Conservation (phyloP, 2,329 filamentous ascomycete species). For the Pseudogymnoascus sp. region DNA sequence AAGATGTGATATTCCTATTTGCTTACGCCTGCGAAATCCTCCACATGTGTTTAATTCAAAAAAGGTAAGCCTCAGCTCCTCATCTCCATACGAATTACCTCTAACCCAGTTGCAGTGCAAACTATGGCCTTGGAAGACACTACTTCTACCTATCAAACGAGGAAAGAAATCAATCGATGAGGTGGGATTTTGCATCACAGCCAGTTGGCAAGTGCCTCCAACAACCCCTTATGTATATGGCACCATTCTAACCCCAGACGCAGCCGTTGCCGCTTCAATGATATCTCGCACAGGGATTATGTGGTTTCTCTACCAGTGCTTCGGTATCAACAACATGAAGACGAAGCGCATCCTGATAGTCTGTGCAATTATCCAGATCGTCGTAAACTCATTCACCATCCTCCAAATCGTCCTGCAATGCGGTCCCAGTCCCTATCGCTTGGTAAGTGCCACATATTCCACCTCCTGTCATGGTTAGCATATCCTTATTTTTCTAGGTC, state of each 20-base stretch:
- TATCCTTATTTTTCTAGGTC: not conserved
- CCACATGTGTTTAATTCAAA: slow-evolving; percentile 29
- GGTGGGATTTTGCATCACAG: slow-evolving; percentile 24
- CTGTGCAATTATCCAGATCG: slow-evolving; percentile 28
- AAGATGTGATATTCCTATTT: slow-evolving; percentile 28
- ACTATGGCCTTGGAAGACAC: slow-evolving; percentile 29
- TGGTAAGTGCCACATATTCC: slow-evolving; percentile 15
- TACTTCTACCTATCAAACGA: slow-evolving; percentile 25
- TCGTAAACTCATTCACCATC: slow-evolving; percentile 29
- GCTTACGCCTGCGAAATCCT: slow-evolving; percentile 28
- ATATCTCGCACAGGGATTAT: slow-evolving; percentile 32
- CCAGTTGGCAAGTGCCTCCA: slow-evolving; percentile 12
- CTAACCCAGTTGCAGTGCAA: slow-evolving; percentile 17
- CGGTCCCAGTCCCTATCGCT: slow-evolving; percentile 28
- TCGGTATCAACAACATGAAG: slow-evolving; percentile 26
- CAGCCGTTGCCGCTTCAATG: slow-evolving; percentile 30
- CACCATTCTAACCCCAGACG: not conserved
- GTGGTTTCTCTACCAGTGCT: slow-evolving; percentile 31
- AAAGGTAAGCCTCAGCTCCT: slow-evolving; percentile 21
- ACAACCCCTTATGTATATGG: not conserved
- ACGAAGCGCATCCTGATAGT: slow-evolving; percentile 28
- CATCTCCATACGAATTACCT: not conserved
- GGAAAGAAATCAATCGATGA: slow-evolving; percentile 26
- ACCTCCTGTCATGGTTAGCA: not conserved
- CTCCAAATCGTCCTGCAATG: slow-evolving; percentile 32